These are phyloP conservation scores for Mycena maculata DNA, from an alignment of 768 basidiomycete species.

Conservation along the genomic window DNA sequence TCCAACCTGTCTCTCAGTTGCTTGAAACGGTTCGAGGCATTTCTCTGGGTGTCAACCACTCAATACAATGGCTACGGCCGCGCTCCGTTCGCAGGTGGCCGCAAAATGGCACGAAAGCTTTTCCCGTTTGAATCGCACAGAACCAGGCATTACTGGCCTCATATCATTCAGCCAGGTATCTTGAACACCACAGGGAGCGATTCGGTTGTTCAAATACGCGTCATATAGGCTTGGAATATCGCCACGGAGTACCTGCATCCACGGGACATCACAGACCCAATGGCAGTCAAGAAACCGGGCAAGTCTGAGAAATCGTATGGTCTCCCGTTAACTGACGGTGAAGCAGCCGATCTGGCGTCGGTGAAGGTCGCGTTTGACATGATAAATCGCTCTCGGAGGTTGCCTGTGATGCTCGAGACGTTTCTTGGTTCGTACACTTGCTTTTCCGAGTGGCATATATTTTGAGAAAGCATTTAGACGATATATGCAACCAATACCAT, in stretches of 20 bases:
- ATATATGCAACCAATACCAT: slow-evolving; percentile 68
- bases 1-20: no score
- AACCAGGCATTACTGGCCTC: slow-evolving; percentile 73
- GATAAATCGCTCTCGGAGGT: slow-evolving; percentile 67
- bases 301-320: slow-evolving; percentile 12
- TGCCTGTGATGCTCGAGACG: slow-evolving; percentile 74
- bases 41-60: background rate
- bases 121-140: slow-evolving; percentile 66
- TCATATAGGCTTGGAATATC: slow-evolving; percentile 67
- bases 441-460: background rate
- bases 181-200: background rate
- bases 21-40: background rate
- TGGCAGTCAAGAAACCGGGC: slow-evolving; percentile 39
- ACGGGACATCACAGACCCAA: slow-evolving; percentile 58
- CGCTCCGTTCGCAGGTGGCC: slow-evolving; percentile 72
- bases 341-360: slow-evolving; percentile 56
- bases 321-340: background rate
- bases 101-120: slow-evolving; percentile 81
- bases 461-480: slow-evolving; percentile 55
- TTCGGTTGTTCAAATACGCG: slow-evolving; percentile 12
- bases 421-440: slow-evolving; percentile 69
- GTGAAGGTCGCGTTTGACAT: slow-evolving; percentile 68
- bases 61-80: slow-evolving; percentile 64
- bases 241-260: slow-evolving; percentile 68
- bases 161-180: slow-evolving; percentile 72